Base-by-base conservation (phyloP, 2,329 filamentous ascomycete genomes). In the Ceratocystis harringtonii region DNA sequence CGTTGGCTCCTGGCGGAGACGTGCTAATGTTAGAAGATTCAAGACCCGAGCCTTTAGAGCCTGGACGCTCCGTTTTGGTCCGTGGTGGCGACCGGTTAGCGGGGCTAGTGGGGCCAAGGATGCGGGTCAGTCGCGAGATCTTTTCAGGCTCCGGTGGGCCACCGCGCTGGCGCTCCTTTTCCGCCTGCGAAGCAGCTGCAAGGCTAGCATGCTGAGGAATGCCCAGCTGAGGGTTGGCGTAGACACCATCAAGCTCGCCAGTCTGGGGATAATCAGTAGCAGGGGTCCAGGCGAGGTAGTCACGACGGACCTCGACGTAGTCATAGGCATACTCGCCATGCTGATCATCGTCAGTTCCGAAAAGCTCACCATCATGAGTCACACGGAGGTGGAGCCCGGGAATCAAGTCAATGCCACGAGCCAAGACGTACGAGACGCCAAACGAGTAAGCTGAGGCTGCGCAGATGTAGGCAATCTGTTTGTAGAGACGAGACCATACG, bases 321-420 rank as follows among this genome's bases (percentile, higher is more conserved):
- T 94, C 89, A 79, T 92, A 92, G 12, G 89, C 89, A 73, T 92
- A 94, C 76, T 94, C 89, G 75, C 89, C 89, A 70, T 92, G 88
- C 77, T 94, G 89, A 76, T 92, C 89, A 73, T 92, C 89, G 72
- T 94, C 89, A 88, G 92, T 92, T 70, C 89, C 89, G 66, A 92
- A 83, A 12, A 92, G 83, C 76, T 94, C 89, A 28, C 89, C 89
- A 75, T 92, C 87, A 72, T 91, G 88, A 30, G 83, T 87, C 7
- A 89, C 88, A 66, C 89, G 88, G 58, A 94, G 86, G 74, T 90
- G 83, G 22, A 94, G 82, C 60, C 89, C 89, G 30, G 89, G 89
- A 25, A 91, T 80, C 69, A 85, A 74, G 77, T 94, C 86, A 76
- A 94, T 88, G 72, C 77, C 73, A 76, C 87, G 89, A 68, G 89